Conservation (phyloP, 2,329 filamentous ascomycete species). For the Berkeleyomyces rouxiae region DNA sequence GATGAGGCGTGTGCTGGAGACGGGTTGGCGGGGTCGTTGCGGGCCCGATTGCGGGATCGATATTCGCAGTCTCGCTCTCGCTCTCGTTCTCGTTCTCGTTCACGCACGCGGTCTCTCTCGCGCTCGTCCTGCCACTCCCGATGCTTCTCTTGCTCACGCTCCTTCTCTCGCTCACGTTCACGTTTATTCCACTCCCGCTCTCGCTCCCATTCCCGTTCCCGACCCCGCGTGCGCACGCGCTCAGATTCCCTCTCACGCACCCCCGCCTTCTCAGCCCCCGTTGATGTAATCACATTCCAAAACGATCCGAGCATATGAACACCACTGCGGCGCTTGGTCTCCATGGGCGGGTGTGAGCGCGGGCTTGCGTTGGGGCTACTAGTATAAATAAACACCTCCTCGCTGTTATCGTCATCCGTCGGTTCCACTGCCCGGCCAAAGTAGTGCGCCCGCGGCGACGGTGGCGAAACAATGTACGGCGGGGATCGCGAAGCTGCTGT, state of each 20-base stretch:
- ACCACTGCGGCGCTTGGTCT: conserved; percentile 5
- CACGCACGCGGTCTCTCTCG: background rate
- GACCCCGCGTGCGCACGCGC: background rate
- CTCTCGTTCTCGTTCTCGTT: background rate
- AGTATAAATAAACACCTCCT: background rate
- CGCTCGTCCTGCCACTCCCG: background rate
- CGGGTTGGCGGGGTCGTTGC: background rate
- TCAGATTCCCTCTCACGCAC: conserved; percentile 3
- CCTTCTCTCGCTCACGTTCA: conserved; percentile 4
- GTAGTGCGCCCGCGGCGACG: background rate
- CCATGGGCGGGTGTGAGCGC: background rate
- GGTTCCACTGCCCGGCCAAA: background rate
- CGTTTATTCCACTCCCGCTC: background rate
- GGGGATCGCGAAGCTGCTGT: background rate
- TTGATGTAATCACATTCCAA: conserved; percentile 5
- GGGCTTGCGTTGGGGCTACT: background rate
- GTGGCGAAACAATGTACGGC: conserved; percentile 4
- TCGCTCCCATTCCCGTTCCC: conserved; percentile 7
- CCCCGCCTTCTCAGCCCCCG: background rate
- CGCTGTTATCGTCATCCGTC: conserved; percentile 4
- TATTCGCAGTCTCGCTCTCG: background rate
- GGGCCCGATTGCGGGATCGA: conserved; percentile 7
- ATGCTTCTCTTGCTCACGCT: background rate
- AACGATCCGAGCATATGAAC: background rate
- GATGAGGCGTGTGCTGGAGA: background rate